Base-by-base conservation (phyloP, 192 early-diverging fungal genomes). In the Diversispora epigaea region DNA sequence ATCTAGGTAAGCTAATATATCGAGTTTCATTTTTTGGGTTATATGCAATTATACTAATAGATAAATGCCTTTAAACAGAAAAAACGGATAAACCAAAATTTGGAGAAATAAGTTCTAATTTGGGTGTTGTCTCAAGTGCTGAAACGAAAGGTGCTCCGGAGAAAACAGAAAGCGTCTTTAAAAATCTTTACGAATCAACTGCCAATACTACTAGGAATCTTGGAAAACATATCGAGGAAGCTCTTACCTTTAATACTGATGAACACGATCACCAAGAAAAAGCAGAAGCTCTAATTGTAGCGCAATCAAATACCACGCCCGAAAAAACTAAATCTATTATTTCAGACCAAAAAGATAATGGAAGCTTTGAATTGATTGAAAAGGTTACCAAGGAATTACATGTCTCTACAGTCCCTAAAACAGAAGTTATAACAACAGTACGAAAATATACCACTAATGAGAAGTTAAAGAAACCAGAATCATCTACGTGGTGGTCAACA, bases 391-490 rank as follows among this genome's bases (percentile, higher is more conserved):
- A 55, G 3, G 49, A 70, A 54, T 17, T 70, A 45, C 22, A 40
- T 54, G 68, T 7, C 54, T 47, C 65, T 0, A 14, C 10, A 50
- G 49, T 55, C 54, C 19, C 65, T 0, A 14, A 45, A 50, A 22
- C 52, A 22, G 54, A 19, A 11, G 6, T 70, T 21, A 19, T 70
- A 10, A 39, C 49, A 10, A 40, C 68, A 32, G 22, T 70, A 55
- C 2, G 41, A 55, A 21, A 19, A n/a, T 41, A 55, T 17, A 11
- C 17, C 6, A 49, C 50, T 0, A 70, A 3, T 54, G 50, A 70
- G n/a, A 70, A 70, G n/a, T 22, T 70, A 6, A 52, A 70, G 32
- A n/a, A 39, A 11, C 14, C 68, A 10, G 32, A 45, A 70, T 21
- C n/a, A 10, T 3, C 52, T 17, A 0, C 7, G 6, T 70, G 47